A percentile compares a stretch with the other conserved stretches of the same genome.
Conservation (phyloP, 1,284 basidiomycete genomes). For the Malassezia slooffiae region DNA sequence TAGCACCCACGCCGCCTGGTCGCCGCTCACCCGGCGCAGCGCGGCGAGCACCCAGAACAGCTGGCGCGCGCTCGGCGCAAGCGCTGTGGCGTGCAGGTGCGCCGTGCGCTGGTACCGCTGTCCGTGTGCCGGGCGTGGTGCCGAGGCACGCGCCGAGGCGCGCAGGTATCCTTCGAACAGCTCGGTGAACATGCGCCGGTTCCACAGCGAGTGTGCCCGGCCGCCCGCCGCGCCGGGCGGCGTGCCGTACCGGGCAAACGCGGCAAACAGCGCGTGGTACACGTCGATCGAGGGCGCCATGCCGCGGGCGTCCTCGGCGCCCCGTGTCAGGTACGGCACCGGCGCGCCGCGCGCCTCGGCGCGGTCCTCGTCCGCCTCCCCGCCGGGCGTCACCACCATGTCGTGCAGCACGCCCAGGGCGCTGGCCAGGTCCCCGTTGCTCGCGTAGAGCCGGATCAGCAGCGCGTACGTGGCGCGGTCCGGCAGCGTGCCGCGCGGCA, state of each 20-base stretch:
- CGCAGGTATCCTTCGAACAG: slow-evolving; percentile 14
- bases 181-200: slow-evolving; percentile 3
- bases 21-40: slow-evolving; percentile 7
- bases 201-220: slow-evolving; percentile 1
- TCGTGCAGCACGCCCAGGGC: slow-evolving; percentile 14
- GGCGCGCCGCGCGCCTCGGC: no score
- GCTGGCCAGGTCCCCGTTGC: slow-evolving; percentile 4
- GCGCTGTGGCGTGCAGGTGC: neutral
- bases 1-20: slow-evolving; percentile 1
- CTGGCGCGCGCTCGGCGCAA: slow-evolving; percentile 7
- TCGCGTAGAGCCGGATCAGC: slow-evolving; percentile 3
- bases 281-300: slow-evolving; percentile 1
- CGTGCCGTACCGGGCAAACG: slow-evolving; percentile 8
- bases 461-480: slow-evolving; percentile 8
- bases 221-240: neutral
- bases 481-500: slow-evolving; percentile 1
- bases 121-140: no score
- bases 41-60: slow-evolving; percentile 10
- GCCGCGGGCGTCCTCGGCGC: neutral
- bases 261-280: slow-evolving; percentile 12
- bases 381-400: slow-evolving; percentile 3
- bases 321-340: neutral
- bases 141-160: neutral
- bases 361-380: no score
- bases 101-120: no score